Conservation (phyloP, 306 rosid genomes). For the Canavalia gladiata region DNA sequence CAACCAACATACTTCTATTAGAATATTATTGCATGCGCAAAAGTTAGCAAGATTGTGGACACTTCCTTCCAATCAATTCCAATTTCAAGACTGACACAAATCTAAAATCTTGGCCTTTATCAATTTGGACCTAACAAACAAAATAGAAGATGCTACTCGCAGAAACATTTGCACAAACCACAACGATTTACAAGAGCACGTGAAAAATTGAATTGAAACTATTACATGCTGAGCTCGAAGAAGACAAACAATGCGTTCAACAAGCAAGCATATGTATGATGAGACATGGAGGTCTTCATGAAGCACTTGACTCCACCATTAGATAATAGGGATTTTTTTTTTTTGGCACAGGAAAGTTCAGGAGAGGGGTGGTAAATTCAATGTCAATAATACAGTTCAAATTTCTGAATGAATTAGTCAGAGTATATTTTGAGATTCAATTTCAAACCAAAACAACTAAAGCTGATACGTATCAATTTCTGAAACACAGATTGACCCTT, state of each 20-base stretch:
- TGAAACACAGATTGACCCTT: slow-evolving; percentile 10
- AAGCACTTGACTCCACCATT: slow-evolving; percentile 11
- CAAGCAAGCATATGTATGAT: slow-evolving; percentile 9
- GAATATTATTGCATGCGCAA: slow-evolving; percentile 16
- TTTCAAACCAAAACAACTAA: slow-evolving; percentile 15
- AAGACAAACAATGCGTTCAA: slow-evolving; percentile 1
- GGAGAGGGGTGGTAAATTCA: not conserved
- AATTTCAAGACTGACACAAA: not conserved
- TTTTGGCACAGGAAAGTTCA: not conserved
- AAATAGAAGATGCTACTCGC: not conserved
- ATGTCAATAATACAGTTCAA: not conserved
- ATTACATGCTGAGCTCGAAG: slow-evolving; percentile 9
- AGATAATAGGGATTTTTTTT: not conserved
- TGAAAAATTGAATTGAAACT: slow-evolving; percentile 4
- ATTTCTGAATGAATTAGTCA: slow-evolving; percentile 29
- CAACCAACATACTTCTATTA: slow-evolving; percentile 16
- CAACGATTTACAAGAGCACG: not conserved
- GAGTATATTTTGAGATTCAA: slow-evolving; percentile 31
- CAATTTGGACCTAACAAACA: slow-evolving; percentile 15
- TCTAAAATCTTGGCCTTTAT: not conserved
- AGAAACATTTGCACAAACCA: not conserved
- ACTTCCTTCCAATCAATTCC: slow-evolving; percentile 16
- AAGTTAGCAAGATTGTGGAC: not conserved
- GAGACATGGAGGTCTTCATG: slow-evolving; percentile 5
- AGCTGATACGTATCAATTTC: not conserved